Base-by-base conservation (phyloP, 2,329 filamentous ascomycete species). In the Colletotrichum musae region DNA sequence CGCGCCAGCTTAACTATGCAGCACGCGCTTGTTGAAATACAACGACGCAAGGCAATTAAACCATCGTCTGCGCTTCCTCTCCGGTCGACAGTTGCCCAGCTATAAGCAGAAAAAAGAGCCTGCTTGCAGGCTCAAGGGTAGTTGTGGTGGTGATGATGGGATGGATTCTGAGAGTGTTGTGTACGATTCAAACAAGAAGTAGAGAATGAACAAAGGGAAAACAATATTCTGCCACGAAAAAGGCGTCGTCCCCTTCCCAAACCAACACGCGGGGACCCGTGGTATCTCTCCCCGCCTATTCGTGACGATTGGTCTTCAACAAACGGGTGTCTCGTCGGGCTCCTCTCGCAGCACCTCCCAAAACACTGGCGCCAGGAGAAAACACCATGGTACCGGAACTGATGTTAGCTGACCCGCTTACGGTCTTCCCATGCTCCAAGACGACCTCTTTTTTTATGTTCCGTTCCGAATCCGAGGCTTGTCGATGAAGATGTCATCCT, bases 401-500 rank as follows among this genome's bases (percentile, higher is more conserved):
- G 67, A 45, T 53, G 64, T 65, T 51, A 63, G 64, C 71, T 71
- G 72, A 65, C 64, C 51, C 66, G 64, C 56, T 69, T 57, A 66
- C 64, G 61, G 56, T 62, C 70, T 52, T 71, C 71, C 63, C 63
- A 63, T 63, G 60, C 70, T 73, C 72, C 66, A 73, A 68, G 75
- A 72, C 72, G 66, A 59, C 74, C 70, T 58, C 71, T 73, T 75
- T 72, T 74, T 74, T 76, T 36, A 36, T 36, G 72, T 74, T 71
- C 52, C 69, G 64, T 76, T 78, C 75, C 73, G 75, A 77, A 74
- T 77, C 78, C 73, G 71, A 76, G 72, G 75, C 71, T 77, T 77
- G 73, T 75, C 57, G 72, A 75, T 76, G 72, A 73, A 71, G 67
- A 72, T 76, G 75, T 68, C 68, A 63, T 64, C 58, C 58, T 64